Base-by-base conservation (phyloP, 306 rosid species). In the Citrullus amarus region DNA sequence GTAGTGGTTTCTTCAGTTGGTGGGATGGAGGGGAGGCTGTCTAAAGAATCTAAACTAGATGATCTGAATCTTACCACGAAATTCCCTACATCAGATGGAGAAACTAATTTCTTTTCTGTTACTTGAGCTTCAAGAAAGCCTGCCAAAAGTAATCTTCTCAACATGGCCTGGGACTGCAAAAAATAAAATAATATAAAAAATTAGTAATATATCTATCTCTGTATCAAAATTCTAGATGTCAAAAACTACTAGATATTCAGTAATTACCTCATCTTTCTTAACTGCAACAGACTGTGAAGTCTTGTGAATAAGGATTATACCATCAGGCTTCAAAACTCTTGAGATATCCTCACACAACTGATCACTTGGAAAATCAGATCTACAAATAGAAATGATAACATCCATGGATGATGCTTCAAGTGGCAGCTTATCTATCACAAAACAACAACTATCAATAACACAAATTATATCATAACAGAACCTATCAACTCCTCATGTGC, bases 281-380 rank as follows among this genome's bases (percentile, higher is more conserved):
- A 69, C 36, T 32, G 36, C 79, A 25, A 63, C 79, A 75, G 86
- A 80, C 72, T 90, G 88, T 83, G 83, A 87, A 48, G 84, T 83
- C 84, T 78, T 81, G 84, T 61, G 80, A 79, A 91, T 66, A 58
- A 90, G 79, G 74, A 86, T 72, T 69, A 87, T 83, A 62, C 97
- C 96, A 79, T 88, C 93, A 34, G 78, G 88, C 87, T 89, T 90
- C 79, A 94, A 70, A 62, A 89, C 96, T 85, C 97, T 89, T 51
- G 84, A 86, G 61, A 69, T 69, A 78, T 94, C 98, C 88, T 81
- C 87, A 82, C 83, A 56, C 85, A 94, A 77, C 80, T 80, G 89
- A 61, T 83, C 87, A 57, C 80, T 75, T 11, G 93, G 93, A 82
- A 85, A 83, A 84, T 41, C 67, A 54, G 96, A 88, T 72, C 63